phyloP scores from a whole-genome alignment of 495 filamentous ascomycete species.

The Penicillium turbatum region DNA sequence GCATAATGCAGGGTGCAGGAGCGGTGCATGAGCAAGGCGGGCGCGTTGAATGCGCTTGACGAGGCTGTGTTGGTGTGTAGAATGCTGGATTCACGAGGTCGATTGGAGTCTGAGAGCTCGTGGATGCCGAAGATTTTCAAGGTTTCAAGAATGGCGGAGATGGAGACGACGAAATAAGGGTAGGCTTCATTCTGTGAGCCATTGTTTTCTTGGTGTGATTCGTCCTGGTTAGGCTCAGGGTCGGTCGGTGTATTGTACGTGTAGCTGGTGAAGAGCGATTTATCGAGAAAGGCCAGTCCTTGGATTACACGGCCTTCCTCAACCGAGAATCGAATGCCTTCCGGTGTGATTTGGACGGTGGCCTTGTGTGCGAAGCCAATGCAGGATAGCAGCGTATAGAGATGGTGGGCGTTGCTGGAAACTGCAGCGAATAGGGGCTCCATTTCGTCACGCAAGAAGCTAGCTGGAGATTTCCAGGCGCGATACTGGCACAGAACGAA shows the following conservation, averaged over 20 bases:
- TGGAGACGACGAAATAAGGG: slow-evolving; percentile 72
- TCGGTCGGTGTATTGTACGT: slow-evolving; percentile 51
- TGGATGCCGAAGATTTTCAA: slow-evolving; percentile 87
- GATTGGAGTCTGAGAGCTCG: slow-evolving; percentile 56
- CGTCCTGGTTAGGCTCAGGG: slow-evolving; percentile 21
- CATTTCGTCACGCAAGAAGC: slow-evolving; percentile 12
- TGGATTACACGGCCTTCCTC: slow-evolving; percentile 84
- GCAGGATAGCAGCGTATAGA: slow-evolving; percentile 85
- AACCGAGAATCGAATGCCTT: slow-evolving; percentile 79
- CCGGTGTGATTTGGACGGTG: slow-evolving; percentile 75
- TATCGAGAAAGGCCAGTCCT: slow-evolving; percentile 80
- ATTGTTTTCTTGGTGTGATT: slow-evolving; percentile 32
- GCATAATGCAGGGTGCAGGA: slow-evolving; percentile 78
- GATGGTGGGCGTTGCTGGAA: slow-evolving; percentile 78
- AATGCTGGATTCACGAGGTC: slow-evolving; percentile 41
- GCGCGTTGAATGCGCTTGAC: slow-evolving; percentile 68
- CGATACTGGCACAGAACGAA: slow-evolving; percentile 9
- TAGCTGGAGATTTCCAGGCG: slow-evolving; percentile 7
- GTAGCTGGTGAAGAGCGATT: slow-evolving; percentile 81
- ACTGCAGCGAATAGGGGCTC: slow-evolving; percentile 73
- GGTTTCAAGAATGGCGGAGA: slow-evolving; percentile 85
- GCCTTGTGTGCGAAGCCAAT: slow-evolving; percentile 77
- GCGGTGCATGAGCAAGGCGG: slow-evolving; percentile 69
- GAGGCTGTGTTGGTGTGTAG: slow-evolving; percentile 39
- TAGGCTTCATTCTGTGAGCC: slow-evolving; percentile 32